Conservation (phyloP, 129 eudicot genomes). For the Lactuca sativa region DNA sequence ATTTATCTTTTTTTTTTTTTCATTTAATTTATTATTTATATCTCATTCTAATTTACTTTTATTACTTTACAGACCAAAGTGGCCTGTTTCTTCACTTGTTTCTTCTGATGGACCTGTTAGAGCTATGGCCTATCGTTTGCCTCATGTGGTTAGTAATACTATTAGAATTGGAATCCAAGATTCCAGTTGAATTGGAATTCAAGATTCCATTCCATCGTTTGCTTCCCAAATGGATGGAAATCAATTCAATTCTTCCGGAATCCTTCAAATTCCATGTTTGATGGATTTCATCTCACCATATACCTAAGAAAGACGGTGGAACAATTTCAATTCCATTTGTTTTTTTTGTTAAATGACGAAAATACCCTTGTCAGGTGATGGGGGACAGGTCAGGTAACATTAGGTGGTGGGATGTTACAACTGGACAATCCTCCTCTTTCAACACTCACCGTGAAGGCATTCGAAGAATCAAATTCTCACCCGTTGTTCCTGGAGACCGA, state of each 20-base stretch:
- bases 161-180: too few relatives aligned
- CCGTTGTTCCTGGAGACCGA: slow-evolving; percentile 95
- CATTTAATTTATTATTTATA: slow-evolving; percentile 9
- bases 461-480: slow-evolving; percentile 93
- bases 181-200: not conserved
- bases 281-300: too few relatives aligned
- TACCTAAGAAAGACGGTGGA: too few relatives aligned
- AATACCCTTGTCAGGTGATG: slow-evolving; percentile 60
- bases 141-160: slow-evolving; percentile 79
- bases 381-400: slow-evolving; percentile 98
- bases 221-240: too few relatives aligned
- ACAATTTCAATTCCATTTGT: too few relatives aligned
- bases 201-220: not conserved
- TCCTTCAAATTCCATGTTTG: too few relatives aligned
- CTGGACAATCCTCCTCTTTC: slow-evolving; percentile 98
- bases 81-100: slow-evolving; percentile 90
- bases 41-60: not conserved
- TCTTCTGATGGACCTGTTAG: slow-evolving; percentile 85
- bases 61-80: slow-evolving; percentile 80
- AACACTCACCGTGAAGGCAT: slow-evolving; percentile 97
- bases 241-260: too few relatives aligned
- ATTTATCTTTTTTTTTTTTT: not conserved
- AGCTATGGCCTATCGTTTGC: slow-evolving; percentile 98
- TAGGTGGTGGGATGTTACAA: slow-evolving; percentile 99
- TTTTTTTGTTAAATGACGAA: not conserved